Evolutionary conservation across 139 green algal species (phyloP).

Genomic region (Chlamydomonas urium): DNA sequence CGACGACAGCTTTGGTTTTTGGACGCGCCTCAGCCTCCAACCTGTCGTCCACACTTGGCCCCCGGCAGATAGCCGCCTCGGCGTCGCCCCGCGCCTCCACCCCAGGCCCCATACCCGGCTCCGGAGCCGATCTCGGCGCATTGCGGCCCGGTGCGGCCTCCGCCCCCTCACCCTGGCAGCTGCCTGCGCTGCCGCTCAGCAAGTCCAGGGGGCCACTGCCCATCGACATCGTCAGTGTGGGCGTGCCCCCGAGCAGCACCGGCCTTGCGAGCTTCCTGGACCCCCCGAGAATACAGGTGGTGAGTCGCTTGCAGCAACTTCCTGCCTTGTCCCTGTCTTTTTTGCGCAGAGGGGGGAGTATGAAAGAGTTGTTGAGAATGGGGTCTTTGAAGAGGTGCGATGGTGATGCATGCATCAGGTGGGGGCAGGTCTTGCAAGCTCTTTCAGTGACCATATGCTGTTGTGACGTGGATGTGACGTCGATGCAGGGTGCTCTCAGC

Average conservation of each 20-base stretch:
- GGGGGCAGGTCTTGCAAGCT: too few species aligned
- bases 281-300: too few species aligned
- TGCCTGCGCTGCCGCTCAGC: too few species aligned
- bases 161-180: background rate
- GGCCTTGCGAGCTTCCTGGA: too few species aligned
- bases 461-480: too few species aligned
- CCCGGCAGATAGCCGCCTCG: background rate
- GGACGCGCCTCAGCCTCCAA: background rate
- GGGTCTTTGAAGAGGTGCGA: background rate
- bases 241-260: background rate
- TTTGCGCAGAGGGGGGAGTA: too few species aligned
- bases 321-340: too few species aligned
- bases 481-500: too few species aligned
- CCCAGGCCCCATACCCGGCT: background rate
- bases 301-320: background rate
- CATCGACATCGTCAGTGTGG: constrained; percentile 4
- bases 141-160: background rate
- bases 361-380: background rate
- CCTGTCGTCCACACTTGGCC: too few species aligned
- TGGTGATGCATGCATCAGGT: background rate
- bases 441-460: too few species aligned
- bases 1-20: too few species aligned
- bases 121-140: background rate
- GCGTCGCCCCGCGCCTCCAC: background rate
- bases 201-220: background rate